phyloP scores from a whole-genome alignment of 2,329 filamentous ascomycete genomes.

The Beauveria rudraprayagi region DNA sequence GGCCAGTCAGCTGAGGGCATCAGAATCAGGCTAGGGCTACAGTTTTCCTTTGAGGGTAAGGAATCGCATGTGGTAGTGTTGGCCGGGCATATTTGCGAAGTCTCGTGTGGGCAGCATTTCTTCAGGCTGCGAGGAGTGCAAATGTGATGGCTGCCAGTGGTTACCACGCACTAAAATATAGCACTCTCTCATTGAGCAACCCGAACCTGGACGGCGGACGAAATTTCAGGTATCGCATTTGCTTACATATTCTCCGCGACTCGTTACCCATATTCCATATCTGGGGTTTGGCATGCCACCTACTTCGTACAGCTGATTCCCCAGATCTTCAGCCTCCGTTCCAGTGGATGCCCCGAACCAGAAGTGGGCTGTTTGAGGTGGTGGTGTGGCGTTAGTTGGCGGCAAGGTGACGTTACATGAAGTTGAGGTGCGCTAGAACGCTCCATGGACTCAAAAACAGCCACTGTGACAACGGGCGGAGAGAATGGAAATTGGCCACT shows the following conservation, averaged over 20 bases:
- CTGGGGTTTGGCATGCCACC: no score
- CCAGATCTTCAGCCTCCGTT: slow-evolving; percentile 10
- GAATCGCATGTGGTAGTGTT: background rate
- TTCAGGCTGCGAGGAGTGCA: no score
- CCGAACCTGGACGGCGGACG: no score
- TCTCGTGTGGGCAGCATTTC: background rate
- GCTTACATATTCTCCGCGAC: background rate
- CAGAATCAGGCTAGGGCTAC: background rate
- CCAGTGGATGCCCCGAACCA: background rate
- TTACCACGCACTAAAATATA: no score
- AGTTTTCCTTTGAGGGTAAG: background rate
- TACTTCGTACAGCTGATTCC: background rate
- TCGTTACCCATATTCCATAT: background rate
- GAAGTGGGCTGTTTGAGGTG: background rate
- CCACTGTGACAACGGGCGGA: slow-evolving; percentile 1
- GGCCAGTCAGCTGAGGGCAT: background rate
- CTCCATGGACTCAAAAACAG: background rate
- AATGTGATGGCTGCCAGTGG: no score
- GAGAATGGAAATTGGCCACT: background rate
- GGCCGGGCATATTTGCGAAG: background rate
- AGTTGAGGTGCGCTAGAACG: background rate
- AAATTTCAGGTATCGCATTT: background rate
- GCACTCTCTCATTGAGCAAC: no score
- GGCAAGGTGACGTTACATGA: slow-evolving; percentile 12
- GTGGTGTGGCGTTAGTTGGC: slow-evolving; percentile 5